These are phyloP conservation scores for Penicillium carneum DNA, from an alignment of 2,329 filamentous ascomycete species.

Conservation along the genomic window DNA sequence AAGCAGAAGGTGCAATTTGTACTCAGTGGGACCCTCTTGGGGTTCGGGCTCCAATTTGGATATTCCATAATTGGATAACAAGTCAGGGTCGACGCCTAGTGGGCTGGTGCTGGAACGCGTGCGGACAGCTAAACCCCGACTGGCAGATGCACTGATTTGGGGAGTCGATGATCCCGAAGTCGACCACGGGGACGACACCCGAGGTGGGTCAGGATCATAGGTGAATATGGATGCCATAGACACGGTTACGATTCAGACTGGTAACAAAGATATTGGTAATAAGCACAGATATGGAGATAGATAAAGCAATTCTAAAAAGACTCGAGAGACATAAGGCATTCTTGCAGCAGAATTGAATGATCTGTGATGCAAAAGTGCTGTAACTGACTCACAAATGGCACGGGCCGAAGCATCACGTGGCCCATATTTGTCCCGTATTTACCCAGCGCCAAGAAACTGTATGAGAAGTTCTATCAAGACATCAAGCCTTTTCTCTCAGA, in stretches of 20 bases:
- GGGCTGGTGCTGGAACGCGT: slow-evolving; percentile 48
- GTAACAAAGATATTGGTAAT: slow-evolving; percentile 25
- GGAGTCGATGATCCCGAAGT: slow-evolving; percentile 60
- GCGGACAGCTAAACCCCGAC: slow-evolving; percentile 35
- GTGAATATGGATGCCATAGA: slow-evolving; percentile 94
- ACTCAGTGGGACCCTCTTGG: slow-evolving; percentile 92
- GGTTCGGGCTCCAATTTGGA: slow-evolving; percentile 86
- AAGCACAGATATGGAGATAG: slow-evolving; percentile 12
- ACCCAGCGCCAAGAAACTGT: slow-evolving; percentile 4
- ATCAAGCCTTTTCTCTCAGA: slow-evolving; percentile 14
- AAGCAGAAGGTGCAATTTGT: slow-evolving; percentile 89
- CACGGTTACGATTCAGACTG: slow-evolving; percentile 23
- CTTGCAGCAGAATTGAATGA: slow-evolving; percentile 17
- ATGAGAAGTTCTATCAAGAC: slow-evolving; percentile 7
- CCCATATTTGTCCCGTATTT: neutral
- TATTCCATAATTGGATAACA: slow-evolving; percentile 66
- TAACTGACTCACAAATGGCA: slow-evolving; percentile 32
- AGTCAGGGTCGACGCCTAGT: slow-evolving; percentile 49
- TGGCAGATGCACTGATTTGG: slow-evolving; percentile 40
- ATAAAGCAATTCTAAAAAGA: slow-evolving; percentile 12
- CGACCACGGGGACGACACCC: slow-evolving; percentile 90
- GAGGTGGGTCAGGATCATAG: slow-evolving; percentile 84
- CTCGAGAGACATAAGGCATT: slow-evolving; percentile 27
- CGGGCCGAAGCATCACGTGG: slow-evolving; percentile 32
- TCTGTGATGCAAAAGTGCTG: slow-evolving; percentile 7